Percentiles rank a stretch among this genome's conserved stretches.
Evolutionary conservation across 805 yeast species (phyloP).

Genomic region (Saccharomycopsis guyanensis): DNA sequence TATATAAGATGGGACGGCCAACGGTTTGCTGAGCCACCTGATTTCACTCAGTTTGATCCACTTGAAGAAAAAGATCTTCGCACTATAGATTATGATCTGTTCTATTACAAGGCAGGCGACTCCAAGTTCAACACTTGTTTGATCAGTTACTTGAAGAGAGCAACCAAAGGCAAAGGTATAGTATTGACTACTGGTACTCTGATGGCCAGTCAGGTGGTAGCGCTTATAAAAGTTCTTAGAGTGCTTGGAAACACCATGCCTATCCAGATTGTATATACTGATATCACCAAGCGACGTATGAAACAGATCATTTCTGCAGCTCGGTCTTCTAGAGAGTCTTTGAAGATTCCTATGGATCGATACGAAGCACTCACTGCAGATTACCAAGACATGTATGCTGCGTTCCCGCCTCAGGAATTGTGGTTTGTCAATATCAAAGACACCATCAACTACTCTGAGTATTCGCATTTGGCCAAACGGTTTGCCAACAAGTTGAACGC

Average conservation of each 20-base stretch:
- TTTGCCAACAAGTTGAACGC: slow-evolving; percentile 39
- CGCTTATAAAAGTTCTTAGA: slow-evolving; percentile 35
- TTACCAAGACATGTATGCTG: neutral
- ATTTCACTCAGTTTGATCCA: slow-evolving; percentile 1
- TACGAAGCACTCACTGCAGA: neutral
- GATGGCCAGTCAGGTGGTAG: slow-evolving; percentile 25
- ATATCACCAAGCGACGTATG: slow-evolving; percentile 11
- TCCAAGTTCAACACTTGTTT: slow-evolving; percentile 8
- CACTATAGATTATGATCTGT: slow-evolving; percentile 19
- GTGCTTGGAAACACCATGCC: slow-evolving; percentile 30
- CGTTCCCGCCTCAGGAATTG: slow-evolving; percentile 25
- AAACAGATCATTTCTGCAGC: slow-evolving; percentile 9
- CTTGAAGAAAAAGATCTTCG: slow-evolving; percentile 20
- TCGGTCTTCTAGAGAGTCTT: neutral
- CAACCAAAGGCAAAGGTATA: slow-evolving; percentile 31
- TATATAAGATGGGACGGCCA: slow-evolving; percentile 37
- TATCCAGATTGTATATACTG: slow-evolving; percentile 33
- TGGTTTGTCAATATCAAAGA: slow-evolving; percentile 27
- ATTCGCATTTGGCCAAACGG: slow-evolving; percentile 25
- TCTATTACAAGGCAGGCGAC: neutral
- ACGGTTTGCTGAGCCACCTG: slow-evolving; percentile 6
- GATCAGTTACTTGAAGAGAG: slow-evolving; percentile 1
- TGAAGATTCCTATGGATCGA: slow-evolving; percentile 1
- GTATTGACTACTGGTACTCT: slow-evolving; percentile 30
- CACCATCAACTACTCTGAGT: slow-evolving; percentile 10